Percentiles rank a stretch among this genome's conserved stretches.
Evolutionary conservation across 371 early-diverging fungal genomes (phyloP).

Genomic region (Mortierella sp.): DNA sequence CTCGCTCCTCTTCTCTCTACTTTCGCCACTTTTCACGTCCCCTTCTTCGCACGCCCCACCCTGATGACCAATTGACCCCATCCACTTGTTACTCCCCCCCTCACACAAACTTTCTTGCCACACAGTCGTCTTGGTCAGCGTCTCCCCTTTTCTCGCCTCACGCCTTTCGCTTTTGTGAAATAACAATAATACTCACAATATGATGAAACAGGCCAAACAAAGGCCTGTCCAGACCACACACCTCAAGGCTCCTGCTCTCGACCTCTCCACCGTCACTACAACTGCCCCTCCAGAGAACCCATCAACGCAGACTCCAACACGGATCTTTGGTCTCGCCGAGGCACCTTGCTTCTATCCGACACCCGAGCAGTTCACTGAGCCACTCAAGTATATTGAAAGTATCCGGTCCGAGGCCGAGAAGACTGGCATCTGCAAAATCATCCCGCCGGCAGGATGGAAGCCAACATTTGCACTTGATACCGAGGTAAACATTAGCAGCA

Average conservation of each 20-base stretch:
- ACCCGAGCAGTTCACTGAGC: constrained; percentile 87
- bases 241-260: constrained; percentile 46
- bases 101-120: neutral
- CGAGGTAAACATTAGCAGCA: constrained; percentile 69
- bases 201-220: constrained; percentile 47
- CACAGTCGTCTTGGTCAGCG: neutral
- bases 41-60: neutral
- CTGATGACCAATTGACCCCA: constrained; percentile 25
- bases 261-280: constrained; percentile 58
- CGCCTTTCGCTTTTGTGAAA: neutral
- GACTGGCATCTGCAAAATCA: constrained; percentile 93
- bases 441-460: constrained; percentile 90
- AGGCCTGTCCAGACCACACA: constrained; percentile 26
- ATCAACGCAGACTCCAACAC: constrained; percentile 40
- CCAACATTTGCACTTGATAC: constrained; percentile 90
- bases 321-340: constrained; percentile 77
- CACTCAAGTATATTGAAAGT: constrained; percentile 85
- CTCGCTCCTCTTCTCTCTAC: neutral
- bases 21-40: neutral
- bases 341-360: constrained; percentile 91
- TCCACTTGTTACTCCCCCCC: neutral
- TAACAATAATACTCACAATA: constrained; percentile 1
- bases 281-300: constrained; percentile 55
- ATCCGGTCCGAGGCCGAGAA: constrained; percentile 88
- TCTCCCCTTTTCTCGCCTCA: neutral